These are phyloP conservation scores for Gardenia jasminoides DNA, from an alignment of 257 asterid species.

Conservation along the genomic window DNA sequence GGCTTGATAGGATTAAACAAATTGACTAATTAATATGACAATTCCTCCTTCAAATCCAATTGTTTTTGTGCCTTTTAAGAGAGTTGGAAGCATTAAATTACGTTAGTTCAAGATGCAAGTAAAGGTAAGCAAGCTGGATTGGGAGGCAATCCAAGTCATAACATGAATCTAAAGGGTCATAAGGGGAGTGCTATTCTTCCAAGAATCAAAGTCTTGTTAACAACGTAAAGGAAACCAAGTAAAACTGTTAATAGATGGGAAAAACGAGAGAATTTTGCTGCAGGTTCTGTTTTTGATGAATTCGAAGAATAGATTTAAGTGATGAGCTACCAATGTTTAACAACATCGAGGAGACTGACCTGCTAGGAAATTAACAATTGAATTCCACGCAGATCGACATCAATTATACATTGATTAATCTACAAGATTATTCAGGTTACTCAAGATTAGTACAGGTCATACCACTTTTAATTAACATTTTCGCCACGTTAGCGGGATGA, in stretches of 20 bases:
- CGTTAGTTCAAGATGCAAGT: background rate
- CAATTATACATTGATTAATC: background rate
- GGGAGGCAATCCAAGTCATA: background rate
- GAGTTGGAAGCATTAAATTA: background rate
- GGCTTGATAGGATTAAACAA: background rate
- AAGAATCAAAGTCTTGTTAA: no score
- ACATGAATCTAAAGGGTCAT: background rate
- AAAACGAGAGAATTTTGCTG: conserved; percentile 6
- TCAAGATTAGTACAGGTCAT: conserved; percentile 21
- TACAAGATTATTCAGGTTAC: conserved; percentile 4
- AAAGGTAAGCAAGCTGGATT: background rate
- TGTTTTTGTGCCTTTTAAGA: background rate
- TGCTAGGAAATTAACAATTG: background rate
- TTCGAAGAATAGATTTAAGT: background rate
- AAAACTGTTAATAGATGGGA: no score
- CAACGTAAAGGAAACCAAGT: no score
- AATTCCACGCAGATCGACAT: conserved; percentile 6
- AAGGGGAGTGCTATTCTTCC: no score
- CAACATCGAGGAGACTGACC: background rate
- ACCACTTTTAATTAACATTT: background rate
- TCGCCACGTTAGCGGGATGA: conserved; percentile 9
- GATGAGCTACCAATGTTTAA: background rate
- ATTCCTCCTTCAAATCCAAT: background rate
- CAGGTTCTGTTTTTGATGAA: background rate
- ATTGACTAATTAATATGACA: background rate